phyloP scores from a whole-genome alignment of 495 filamentous ascomycete species.

The Terfezia claveryi region DNA sequence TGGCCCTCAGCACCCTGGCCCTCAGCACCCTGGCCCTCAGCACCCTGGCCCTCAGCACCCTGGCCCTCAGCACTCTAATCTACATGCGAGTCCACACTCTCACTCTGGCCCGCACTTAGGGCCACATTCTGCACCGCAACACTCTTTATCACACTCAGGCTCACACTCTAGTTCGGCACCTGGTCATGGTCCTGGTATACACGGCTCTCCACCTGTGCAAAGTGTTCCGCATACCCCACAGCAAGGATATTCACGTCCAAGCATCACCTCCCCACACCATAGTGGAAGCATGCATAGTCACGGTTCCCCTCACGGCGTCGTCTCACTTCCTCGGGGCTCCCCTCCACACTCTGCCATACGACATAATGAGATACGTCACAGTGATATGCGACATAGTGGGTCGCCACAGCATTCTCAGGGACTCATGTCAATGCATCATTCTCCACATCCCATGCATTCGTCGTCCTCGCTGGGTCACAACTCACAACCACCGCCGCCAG shows the following conservation, averaged over 20 bases:
- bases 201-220: not conserved
- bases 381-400: not conserved
- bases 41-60: conserved; percentile 9
- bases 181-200: not conserved
- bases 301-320: not conserved
- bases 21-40: conserved; percentile 6
- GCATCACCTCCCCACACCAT: not conserved
- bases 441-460: not conserved
- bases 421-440: not conserved
- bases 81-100: not conserved
- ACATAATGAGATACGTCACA: not conserved
- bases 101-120: conserved; percentile 5
- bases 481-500: conserved; percentile 5
- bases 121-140: no score
- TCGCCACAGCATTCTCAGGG: not conserved
- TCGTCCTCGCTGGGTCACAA: not conserved
- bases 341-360: not conserved
- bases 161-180: not conserved
- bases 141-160: no score
- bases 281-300: not conserved
- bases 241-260: not conserved
- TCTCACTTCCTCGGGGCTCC: not conserved
- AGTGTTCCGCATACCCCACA: not conserved
- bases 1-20: conserved; percentile 1
- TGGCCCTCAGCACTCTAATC: not conserved